These are phyloP conservation scores for Thelonectria blattea DNA, from an alignment of 2,329 filamentous ascomycete genomes.

Conservation along the genomic window DNA sequence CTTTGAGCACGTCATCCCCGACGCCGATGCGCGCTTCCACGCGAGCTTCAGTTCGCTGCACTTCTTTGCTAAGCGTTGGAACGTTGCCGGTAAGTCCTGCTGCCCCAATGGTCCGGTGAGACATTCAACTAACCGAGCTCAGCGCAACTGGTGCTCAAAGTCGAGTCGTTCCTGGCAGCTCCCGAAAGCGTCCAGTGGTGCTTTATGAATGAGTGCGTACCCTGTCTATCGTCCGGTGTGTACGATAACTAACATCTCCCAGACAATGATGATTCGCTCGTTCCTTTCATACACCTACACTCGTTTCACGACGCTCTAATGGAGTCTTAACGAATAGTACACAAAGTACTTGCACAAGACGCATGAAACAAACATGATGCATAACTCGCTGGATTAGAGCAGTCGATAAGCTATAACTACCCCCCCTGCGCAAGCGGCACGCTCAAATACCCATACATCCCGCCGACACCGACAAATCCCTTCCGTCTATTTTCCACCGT, in stretches of 20 bases:
- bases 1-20: slow-evolving; percentile 42
- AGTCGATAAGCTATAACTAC: slow-evolving; percentile 9
- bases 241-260: neutral
- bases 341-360: slow-evolving; percentile 1
- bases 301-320: neutral
- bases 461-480: neutral
- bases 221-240: neutral
- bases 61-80: slow-evolving; percentile 45
- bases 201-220: slow-evolving; percentile 32
- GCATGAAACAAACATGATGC: neutral
- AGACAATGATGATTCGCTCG: neutral
- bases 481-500: neutral
- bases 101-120: no score
- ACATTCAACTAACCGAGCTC: slow-evolving; percentile 16
- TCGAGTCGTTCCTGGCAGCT: slow-evolving; percentile 38
- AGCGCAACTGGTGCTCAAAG: slow-evolving; percentile 39
- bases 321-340: neutral
- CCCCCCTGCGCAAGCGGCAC: neutral
- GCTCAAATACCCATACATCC: slow-evolving; percentile 5
- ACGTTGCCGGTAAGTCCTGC: slow-evolving; percentile 39
- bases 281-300: neutral
- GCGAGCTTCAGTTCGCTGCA: slow-evolving; percentile 44
- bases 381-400: slow-evolving; percentile 12
- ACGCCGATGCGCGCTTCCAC: slow-evolving; percentile 42
- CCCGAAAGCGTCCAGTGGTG: slow-evolving; percentile 34